phyloP scores from a whole-genome alignment of 2,329 filamentous ascomycete genomes.

The Trichophyton verrucosum region DNA sequence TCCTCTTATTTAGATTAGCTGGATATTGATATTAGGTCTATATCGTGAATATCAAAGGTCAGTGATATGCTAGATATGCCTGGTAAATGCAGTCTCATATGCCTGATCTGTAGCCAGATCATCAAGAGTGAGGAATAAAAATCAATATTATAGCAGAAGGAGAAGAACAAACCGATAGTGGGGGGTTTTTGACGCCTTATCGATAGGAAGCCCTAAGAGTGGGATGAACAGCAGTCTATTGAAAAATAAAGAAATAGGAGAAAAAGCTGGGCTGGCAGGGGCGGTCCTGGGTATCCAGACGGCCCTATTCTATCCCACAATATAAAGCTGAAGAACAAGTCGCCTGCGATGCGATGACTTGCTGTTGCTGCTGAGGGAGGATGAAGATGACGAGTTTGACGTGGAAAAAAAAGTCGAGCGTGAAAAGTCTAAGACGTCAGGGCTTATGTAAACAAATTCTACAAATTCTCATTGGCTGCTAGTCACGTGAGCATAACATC shows the following conservation, averaged over 20 bases:
- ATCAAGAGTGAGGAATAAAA: constrained; percentile 20
- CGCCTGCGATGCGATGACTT: not conserved
- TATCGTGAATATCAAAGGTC: not conserved
- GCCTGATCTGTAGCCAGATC: not conserved
- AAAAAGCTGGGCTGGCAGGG: not conserved
- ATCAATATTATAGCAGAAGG: not conserved
- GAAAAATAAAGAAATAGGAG: not conserved
- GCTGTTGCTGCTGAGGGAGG: not conserved
- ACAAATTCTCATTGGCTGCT: not conserved
- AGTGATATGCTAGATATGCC: not conserved
- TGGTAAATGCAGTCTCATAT: too few species aligned
- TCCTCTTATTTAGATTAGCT: not conserved
- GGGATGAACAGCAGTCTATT: constrained; percentile 7
- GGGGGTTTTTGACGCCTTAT: constrained; percentile 26
- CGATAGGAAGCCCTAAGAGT: constrained; percentile 25
- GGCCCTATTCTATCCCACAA: not conserved
- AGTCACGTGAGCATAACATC: not conserved
- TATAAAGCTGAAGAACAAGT: not conserved
- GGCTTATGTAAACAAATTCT: not conserved
- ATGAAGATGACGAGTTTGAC: not conserved
- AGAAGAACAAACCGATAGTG: constrained; percentile 10
- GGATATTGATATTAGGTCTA: not conserved
- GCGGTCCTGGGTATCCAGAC: not conserved
- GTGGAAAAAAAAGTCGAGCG: not conserved
- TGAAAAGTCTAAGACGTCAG: not conserved